Base-by-base conservation (phyloP, 441 rosid genomes). In the Corymbia calophylla region DNA sequence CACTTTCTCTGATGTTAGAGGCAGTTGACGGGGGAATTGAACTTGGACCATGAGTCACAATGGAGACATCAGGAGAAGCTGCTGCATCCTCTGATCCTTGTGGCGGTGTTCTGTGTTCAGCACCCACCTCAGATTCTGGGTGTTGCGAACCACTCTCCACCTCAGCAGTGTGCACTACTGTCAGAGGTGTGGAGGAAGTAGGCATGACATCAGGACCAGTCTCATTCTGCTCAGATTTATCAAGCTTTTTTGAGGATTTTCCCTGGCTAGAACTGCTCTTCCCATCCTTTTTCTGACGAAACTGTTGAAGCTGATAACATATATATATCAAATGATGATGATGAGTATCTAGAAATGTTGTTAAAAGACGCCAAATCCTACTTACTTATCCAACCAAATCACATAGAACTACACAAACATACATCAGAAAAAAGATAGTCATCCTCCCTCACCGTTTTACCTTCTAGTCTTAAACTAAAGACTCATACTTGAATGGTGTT, bases 251-350 rank as follows among this genome's bases (percentile, higher is more conserved):
- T 35, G 96, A 94, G 90, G 99, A 95, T 91, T 94, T 97, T 81
- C 94, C 99, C 87, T 93, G 96, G 93, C 98, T 94, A 92, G 95
- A 92, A 88, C 98, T 94, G 88, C 96, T 96, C 93, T 97, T 96
- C 84, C 89, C 88, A 91, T 97, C 99, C 93, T 97, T 98, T 95
- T 95, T 98, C 92, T 97, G 98, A 88, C 99, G 99, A 93, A 91
- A 98, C 89, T 97, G 99, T 94, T 98, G 99, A 95, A 98, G 97
- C 99, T 98, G 96, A 90, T 58, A 88, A 91, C n/a, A 86, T 25
- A 86, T 29, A 85, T n/a, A 86, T 29, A 87, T 31, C 53, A 15
- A 73, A 48, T 54, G 56, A 27, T 88, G 44, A 91, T 8, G 58
- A 62, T 91, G 73, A 86, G 58, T 81, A 88, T 51, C 87, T 81